A percentile compares a stretch with the other conserved stretches of the same genome.
phyloP scores from a whole-genome alignment of 2,329 filamentous ascomycete species.

The Venturia aucupariae region DNA sequence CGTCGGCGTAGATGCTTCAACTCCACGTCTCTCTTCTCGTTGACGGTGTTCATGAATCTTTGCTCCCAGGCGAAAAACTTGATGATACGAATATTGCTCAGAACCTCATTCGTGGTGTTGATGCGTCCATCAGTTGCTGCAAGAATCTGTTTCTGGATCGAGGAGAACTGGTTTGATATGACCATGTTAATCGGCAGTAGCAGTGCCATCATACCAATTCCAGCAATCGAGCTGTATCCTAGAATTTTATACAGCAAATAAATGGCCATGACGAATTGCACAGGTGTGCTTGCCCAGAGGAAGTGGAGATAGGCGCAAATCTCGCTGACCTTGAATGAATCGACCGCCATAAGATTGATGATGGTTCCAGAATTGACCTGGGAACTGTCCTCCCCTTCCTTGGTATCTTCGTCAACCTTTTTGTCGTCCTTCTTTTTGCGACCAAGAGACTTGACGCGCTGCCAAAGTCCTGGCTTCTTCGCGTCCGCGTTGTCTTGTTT shows the following conservation, averaged over 20 bases:
- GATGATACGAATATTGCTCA: slow-evolving; percentile 97
- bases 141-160: slow-evolving; percentile 83
- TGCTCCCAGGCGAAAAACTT: slow-evolving; percentile 99
- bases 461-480: slow-evolving; percentile 35
- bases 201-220: slow-evolving; percentile 80
- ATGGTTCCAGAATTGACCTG: slow-evolving; percentile 95
- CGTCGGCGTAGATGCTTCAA: slow-evolving; percentile 68
- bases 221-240: slow-evolving; percentile 86
- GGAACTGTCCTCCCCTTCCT: slow-evolving; percentile 41
- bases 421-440: slow-evolving; percentile 41
- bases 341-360: slow-evolving; percentile 98
- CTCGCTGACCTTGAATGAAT: slow-evolving; percentile 97
- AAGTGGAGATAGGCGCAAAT: slow-evolving; percentile 93
- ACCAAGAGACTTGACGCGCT: slow-evolving; percentile 45
- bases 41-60: slow-evolving; percentile 75
- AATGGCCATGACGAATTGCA: slow-evolving; percentile 76
- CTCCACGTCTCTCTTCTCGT: slow-evolving; percentile 77
- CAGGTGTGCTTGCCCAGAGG: slow-evolving; percentile 82
- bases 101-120: slow-evolving; percentile 89
- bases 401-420: slow-evolving; percentile 24
- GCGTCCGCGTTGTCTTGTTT: slow-evolving; percentile 38
- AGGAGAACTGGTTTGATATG: slow-evolving; percentile 76
- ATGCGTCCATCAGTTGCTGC: slow-evolving; percentile 91
- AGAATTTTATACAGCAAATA: slow-evolving; percentile 80
- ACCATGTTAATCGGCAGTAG: slow-evolving; percentile 84